Evolutionary conservation across 2,329 filamentous ascomycete species (phyloP), one percentile per base, ranked within the genome.

Genomic region (Penicillium sp.): DNA sequence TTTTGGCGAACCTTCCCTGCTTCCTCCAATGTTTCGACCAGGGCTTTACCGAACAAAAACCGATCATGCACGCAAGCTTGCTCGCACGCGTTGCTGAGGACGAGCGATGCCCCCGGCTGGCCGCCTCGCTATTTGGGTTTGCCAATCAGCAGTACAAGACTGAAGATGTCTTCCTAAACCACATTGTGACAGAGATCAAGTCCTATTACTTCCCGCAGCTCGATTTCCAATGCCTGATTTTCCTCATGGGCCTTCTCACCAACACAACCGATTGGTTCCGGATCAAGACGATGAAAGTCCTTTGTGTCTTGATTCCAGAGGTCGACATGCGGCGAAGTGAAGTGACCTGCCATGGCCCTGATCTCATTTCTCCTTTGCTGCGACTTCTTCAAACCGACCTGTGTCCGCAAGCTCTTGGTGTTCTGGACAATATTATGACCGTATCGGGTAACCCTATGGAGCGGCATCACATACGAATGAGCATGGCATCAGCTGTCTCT

Each of bases 381-480:
- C 83, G 93, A 46, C 77, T 98, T 18, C 72, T 98, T 35, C 90
- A 96, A 65, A 96, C 91, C 1, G 89, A 95, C 51, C 90, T 90
- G 61, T 97, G 90, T 66, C 89, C 93, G 67, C 86, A 95, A 62
- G 93, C 93, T 9, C 74, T 98, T 8, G 83, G 89, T 55, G 91
- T 98, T 1, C 75, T 98, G 49, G 93, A 98, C 67, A 88, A 91
- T 55, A 93, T 97, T 59, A 95, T 96, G 80, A 88, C 87, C 27
- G 91, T 97, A 75, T 90, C 90, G 0, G 87, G 88, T 4, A 90
- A 87, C 29, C 86, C 91, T 1, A 89, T 95, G 79, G 93, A 97
- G 67, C 89, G 88, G 59, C 89, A 96, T 59, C 90, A 97, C 63
- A 74, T 98, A 49, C 83, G 93, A 35, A 98, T 98, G 94, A 97